Base-by-base conservation (phyloP, 2,329 filamentous ascomycete genomes). In the Fusarium sp. region DNA sequence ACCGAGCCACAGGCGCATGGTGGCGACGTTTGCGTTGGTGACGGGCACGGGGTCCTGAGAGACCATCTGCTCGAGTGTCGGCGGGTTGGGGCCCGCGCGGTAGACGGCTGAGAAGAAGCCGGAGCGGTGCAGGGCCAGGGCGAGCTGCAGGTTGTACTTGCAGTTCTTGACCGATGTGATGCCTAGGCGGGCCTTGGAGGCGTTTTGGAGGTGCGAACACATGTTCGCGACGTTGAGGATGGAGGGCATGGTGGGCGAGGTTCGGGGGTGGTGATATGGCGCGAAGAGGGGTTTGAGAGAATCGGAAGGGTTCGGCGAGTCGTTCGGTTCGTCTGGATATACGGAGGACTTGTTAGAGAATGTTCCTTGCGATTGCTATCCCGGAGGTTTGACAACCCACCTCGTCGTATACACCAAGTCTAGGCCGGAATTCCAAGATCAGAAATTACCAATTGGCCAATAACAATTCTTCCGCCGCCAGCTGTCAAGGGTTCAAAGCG, bases 151-250 rank as follows among this genome's bases (percentile, higher is more conserved):
- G 83, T 96, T 93, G 78, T 93, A 88, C 72, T 94, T 94, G 54
- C 88, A 90, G 82, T 91, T 90, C 49, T 90, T 89, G 68, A 97
- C 86, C 7, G 93, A 96, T 31, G 94, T 97, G 55, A 97, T 84
- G 72, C 91, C 92, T 0, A 97, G 88, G 1, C 91, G 89, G n/a
- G 92, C 93, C 75, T 89, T 89, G 61, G 91, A 91, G 72, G 92
- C 92, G 84, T 97, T 97, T 80, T 96, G 92, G 62, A 97, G 86
- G 83, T 97, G 93, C 72, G 93, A 93, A 85, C 92, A 96, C 81
- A 94, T 89, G 83, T 95, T 84, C 74, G 89, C 86, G 70, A 97
- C 86, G 80, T 90, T 88, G 77, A 87, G 84, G 81, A 97, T 86
- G 75, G 79, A 81, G 5, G 79, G 79, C 79, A 81, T 81, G 69